Evolutionary conservation across 2,329 filamentous ascomycete genomes (phyloP).

Genomic region (Teratosphaeria viscida): DNA sequence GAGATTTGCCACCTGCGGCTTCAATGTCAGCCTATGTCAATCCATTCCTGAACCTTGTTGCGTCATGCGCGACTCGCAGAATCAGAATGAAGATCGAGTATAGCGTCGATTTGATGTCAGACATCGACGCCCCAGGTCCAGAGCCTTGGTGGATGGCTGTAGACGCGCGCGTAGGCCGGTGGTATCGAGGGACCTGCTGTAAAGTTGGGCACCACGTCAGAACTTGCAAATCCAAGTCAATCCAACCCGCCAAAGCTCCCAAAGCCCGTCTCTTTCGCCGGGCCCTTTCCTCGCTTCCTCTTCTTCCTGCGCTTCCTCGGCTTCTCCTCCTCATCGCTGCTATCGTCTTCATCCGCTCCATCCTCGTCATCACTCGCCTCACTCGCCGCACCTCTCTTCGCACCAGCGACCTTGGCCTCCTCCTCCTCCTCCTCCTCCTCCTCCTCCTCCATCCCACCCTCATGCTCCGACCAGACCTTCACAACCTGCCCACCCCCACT

Average conservation of each 20-base stretch:
- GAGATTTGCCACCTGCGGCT: no score
- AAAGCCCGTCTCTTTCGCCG: constrained; percentile 9
- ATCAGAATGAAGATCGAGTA: no score
- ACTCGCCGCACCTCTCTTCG: constrained; percentile 40
- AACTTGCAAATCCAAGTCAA: not conserved
- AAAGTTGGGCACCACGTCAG: not conserved
- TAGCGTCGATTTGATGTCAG: no score
- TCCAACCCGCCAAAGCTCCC: constrained; percentile 16
- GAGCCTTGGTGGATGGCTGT: no score
- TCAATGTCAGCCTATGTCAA: no score
- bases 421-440: constrained; percentile 37
- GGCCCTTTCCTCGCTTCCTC: constrained; percentile 25
- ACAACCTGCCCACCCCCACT: constrained; percentile 76
- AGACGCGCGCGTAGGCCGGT: no score
- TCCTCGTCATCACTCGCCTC: constrained; percentile 39
- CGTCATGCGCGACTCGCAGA: no score
- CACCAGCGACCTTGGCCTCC: constrained; percentile 20
- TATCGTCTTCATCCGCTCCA: constrained; percentile 28
- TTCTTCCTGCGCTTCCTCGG: constrained; percentile 32
- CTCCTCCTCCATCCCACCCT: constrained; percentile 43
- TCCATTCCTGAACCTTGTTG: no score
- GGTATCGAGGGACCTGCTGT: no score
- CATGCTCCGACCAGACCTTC: constrained; percentile 79
- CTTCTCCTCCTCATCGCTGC: constrained; percentile 32
- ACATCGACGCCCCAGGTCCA: no score